A percentile compares a stretch with the other conserved stretches of the same genome.
Conservation (phyloP, 345 rosid species). For the Kernera saxatilis region DNA sequence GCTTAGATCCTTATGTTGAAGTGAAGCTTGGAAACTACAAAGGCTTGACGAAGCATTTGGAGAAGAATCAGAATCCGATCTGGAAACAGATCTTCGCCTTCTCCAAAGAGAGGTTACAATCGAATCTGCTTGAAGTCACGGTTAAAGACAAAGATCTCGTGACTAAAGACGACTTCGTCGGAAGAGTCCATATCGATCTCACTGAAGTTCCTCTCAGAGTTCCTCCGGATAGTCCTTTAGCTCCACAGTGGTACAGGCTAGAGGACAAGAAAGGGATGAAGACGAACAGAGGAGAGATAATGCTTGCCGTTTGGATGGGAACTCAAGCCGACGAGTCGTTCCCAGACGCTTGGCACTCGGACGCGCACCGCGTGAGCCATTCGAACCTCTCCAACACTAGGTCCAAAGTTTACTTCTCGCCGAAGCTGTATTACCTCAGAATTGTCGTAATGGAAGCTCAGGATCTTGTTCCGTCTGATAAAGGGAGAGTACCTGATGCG, state of each 20-base stretch:
- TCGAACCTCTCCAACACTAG: slow-evolving; percentile 61
- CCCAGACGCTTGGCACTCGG: slow-evolving; percentile 97
- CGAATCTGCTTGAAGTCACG: slow-evolving; percentile 63
- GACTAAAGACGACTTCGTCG: slow-evolving; percentile 77
- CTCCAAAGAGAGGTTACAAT: slow-evolving; percentile 75
- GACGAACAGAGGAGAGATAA: slow-evolving; percentile 60
- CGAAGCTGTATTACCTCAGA: slow-evolving; percentile 81
- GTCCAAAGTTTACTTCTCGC: slow-evolving; percentile 91
- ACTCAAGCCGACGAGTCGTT: slow-evolving; percentile 97
- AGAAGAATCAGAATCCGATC: slow-evolving; percentile 74
- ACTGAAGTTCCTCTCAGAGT: slow-evolving; percentile 69
- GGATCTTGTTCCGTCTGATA: slow-evolving; percentile 67
- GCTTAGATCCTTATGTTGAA: slow-evolving; percentile 92
- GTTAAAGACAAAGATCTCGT: slow-evolving; percentile 75
- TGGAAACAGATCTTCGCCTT: slow-evolving; percentile 97
- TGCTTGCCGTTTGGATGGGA: slow-evolving; percentile 98
- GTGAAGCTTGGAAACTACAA: slow-evolving; percentile 91
- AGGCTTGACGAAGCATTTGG: slow-evolving; percentile 72
- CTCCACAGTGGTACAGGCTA: slow-evolving; percentile 91
- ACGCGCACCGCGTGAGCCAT: slow-evolving; percentile 78
- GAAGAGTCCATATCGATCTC: slow-evolving; percentile 51
- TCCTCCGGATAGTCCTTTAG: slow-evolving; percentile 92
- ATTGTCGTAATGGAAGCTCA: slow-evolving; percentile 75
- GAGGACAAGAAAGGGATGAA: slow-evolving; percentile 66
- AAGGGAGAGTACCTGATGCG: slow-evolving; percentile 57